Evolutionary conservation across 352 stramenopile genomes (phyloP), one percentile per base, ranked within the genome.

Genomic region (Phytophthora citricola): DNA sequence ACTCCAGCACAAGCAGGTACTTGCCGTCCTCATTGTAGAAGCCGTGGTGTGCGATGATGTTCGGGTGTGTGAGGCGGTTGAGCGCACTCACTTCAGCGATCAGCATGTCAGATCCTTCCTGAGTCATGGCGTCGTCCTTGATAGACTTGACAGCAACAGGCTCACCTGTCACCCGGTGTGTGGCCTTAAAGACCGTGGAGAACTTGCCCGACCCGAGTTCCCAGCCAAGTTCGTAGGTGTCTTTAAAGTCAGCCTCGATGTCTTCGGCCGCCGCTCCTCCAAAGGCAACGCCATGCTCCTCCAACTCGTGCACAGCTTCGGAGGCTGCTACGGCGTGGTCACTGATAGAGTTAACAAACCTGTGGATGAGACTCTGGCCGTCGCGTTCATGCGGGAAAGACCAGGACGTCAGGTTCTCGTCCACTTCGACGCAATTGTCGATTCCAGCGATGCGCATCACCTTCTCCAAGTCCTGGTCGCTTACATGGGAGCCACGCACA

Each of bases 1-100:
- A 85, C 65, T 98, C 90, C 56, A 98, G 83, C 51, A 97, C 81
- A 20, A 98, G 76, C 66, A 88, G 82, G 49, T 95, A 93, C 64
- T 85, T 91, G 58, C 82, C 81, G 20, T 77, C 59, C 40, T 90
- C 86, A 12, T 87, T 81, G 62, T 85, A 96, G 53, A 97, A 89
- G 1, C 92, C 88, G 54, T 91, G 76, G 66, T 96, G 76, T 9
- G 70, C 62, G 55, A 97, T 89, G 45, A 97, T 86, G 63, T 97
- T 90, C 3, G 73, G 71, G 61, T 97, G 89, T 54, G 82, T 89
- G 36, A 96, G 69, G 0, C 83, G 79, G 46, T 75, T 89, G 11
- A 94, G 81, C 6, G 82, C 81, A 8, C 73, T 75, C 20, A 94
- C 79, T 51, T 94, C 86, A 0, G 80, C 83, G 22, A 89, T 85